phyloP scores from a whole-genome alignment of 179 eudicot genomes.

The Silene noctiflora region DNA sequence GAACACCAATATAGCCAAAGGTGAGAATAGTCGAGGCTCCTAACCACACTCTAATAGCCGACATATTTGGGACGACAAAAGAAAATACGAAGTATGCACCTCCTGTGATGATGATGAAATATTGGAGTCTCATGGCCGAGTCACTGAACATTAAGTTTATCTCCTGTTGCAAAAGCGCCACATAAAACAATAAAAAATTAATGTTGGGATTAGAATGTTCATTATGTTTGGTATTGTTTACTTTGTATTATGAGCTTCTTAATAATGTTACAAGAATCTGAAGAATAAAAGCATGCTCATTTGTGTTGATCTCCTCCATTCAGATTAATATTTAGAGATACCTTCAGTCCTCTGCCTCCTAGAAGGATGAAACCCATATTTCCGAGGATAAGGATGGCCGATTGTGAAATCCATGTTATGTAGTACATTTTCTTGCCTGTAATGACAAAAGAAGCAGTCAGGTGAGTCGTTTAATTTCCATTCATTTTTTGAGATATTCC shows the following conservation, averaged over 20 bases:
- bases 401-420: constrained; percentile 48
- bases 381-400: constrained; percentile 37
- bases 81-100: constrained; percentile 46
- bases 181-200: background rate
- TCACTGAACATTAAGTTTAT: constrained; percentile 45
- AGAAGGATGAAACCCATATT: constrained; percentile 71
- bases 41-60: constrained; percentile 60
- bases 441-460: background rate
- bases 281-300: background rate
- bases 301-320: background rate
- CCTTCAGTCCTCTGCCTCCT: constrained; percentile 63
- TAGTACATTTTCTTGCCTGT: constrained; percentile 47
- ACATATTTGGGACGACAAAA: constrained; percentile 50
- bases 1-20: constrained; percentile 39
- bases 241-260: too few relatives aligned
- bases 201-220: background rate
- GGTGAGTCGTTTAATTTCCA: background rate
- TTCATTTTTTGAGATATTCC: background rate
- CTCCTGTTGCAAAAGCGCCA: constrained; percentile 36
- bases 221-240: background rate
- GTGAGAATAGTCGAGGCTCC: constrained; percentile 47
- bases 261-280: background rate
- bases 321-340: constrained; percentile 17
- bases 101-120: constrained; percentile 57
- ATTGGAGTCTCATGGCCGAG: constrained; percentile 51